These are phyloP conservation scores for Neodidymelliopsis sp. DNA, from an alignment of 2,329 filamentous ascomycete genomes.

Conservation along the genomic window DNA sequence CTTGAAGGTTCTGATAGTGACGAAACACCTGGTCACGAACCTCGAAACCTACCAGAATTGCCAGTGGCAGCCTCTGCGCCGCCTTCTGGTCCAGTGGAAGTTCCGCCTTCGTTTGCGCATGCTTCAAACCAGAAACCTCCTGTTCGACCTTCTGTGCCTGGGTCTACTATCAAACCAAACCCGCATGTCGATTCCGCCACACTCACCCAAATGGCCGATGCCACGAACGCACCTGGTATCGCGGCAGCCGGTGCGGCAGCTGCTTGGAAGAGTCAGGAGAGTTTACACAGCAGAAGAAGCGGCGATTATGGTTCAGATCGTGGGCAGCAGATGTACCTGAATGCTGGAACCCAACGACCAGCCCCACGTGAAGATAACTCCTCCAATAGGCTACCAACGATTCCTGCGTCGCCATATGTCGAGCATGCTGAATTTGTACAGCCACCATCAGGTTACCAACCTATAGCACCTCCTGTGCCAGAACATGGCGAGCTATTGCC, in stretches of 20 bases:
- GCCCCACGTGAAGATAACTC: slow-evolving; percentile 62
- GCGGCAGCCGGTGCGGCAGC: slow-evolving; percentile 51
- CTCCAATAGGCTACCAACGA: slow-evolving; percentile 53
- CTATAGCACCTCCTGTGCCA: slow-evolving; percentile 45
- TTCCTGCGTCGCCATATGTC: slow-evolving; percentile 55
- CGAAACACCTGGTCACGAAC: slow-evolving; percentile 38
- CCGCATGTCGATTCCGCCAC: slow-evolving; percentile 85
- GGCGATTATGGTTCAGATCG: slow-evolving; percentile 40
- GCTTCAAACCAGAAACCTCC: slow-evolving; percentile 73
- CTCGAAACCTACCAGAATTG: slow-evolving; percentile 41
- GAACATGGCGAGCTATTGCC: slow-evolving; percentile 43
- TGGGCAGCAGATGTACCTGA: slow-evolving; percentile 36
- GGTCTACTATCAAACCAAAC: slow-evolving; percentile 76
- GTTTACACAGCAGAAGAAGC: slow-evolving; percentile 39
- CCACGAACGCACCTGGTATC: slow-evolving; percentile 61
- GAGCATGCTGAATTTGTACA: slow-evolving; percentile 49
- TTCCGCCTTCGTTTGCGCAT: slow-evolving; percentile 82
- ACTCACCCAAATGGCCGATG: slow-evolving; percentile 78
- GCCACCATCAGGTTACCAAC: slow-evolving; percentile 40
- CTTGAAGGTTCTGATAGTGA: slow-evolving; percentile 42
- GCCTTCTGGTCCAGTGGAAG: slow-evolving; percentile 76
- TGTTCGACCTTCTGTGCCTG: slow-evolving; percentile 74
- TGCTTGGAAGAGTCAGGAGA: slow-evolving; percentile 50
- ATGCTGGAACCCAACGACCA: slow-evolving; percentile 59
- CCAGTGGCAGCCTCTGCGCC: slow-evolving; percentile 47